Conservation (phyloP, 768 basidiomycete genomes). For the Russula sp. region DNA sequence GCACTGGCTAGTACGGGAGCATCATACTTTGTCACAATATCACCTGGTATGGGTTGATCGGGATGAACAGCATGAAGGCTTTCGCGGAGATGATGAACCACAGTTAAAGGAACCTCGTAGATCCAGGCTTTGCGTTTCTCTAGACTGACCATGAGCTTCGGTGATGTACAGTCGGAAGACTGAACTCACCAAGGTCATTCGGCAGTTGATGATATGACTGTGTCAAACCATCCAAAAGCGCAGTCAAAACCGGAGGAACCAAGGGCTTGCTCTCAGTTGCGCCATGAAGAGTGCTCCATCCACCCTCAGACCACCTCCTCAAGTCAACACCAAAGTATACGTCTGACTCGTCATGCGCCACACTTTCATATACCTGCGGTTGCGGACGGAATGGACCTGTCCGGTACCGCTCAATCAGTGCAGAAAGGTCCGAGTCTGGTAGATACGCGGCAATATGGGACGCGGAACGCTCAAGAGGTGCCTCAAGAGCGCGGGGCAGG, state of each 20-base stretch:
- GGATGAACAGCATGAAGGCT: slow-evolving; percentile 66
- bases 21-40: slow-evolving; percentile 69
- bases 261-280: slow-evolving; percentile 53
- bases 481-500: slow-evolving; percentile 59
- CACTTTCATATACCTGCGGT: slow-evolving; percentile 80
- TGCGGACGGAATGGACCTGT: slow-evolving; percentile 89
- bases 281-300: slow-evolving; percentile 49
- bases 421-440: slow-evolving; percentile 79
- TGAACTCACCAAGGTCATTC: slow-evolving; percentile 51
- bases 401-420: slow-evolving; percentile 86
- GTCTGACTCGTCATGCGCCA: slow-evolving; percentile 75
- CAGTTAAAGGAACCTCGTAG: slow-evolving; percentile 83
- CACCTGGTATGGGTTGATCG: slow-evolving; percentile 39
- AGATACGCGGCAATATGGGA: slow-evolving; percentile 79
- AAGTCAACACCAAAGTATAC: slow-evolving; percentile 90
- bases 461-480: slow-evolving; percentile 59
- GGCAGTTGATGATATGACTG: slow-evolving; percentile 55
- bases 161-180: too few relatives aligned
- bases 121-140: slow-evolving; percentile 92
- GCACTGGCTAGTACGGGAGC: slow-evolving; percentile 79
- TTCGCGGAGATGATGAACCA: slow-evolving; percentile 81
- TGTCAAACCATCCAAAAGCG: slow-evolving; percentile 55
- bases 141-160: slow-evolving; percentile 24
- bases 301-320: slow-evolving; percentile 83
- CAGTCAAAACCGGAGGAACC: slow-evolving; percentile 67